Base-by-base conservation (phyloP, 2,329 filamentous ascomycete species). In the Ophiocordyceps camponoti-leonardi region DNA sequence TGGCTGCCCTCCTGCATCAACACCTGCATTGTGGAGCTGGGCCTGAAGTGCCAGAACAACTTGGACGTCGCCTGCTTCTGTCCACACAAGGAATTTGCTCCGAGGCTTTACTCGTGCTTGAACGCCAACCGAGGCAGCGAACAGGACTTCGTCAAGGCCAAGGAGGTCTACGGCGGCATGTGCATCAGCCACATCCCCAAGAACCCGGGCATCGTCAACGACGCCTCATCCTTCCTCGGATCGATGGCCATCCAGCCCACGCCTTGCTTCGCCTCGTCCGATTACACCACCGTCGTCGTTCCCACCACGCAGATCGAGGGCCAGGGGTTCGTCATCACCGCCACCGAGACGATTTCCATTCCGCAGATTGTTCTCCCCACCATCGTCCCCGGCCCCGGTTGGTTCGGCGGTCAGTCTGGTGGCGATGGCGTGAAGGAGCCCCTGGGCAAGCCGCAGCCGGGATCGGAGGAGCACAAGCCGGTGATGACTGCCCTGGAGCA, bases 1-100 rank as follows among this genome's bases (percentile, higher is more conserved):
- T 75, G 88, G 43, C 81, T 95, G 44, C 88, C 90, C 51, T 78
- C 78, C 59, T 96, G 90, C 71, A 69, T 96, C 66, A 92, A 90
- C 75, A 93, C 87, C 56, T 95, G 86, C 85, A 66, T 94, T 57
- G 75, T 77, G 60, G 66, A 72, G 49, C 75, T 83, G 44, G 39
- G 8, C 18, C 49, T 57, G 44, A 68, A 75, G 59, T 96, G 90
- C 77, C 72, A 73, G 55, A 79, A 85, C 67, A 94, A 94, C 79
- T 81, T 82, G 41, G 86, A 94, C 58, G 66, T 72, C 48, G 65
- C 67, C 52, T 96, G 90, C 77, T 94, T 85, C 81, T 96, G 90
- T 78, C 83, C 84, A 54, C 75, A 82, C 59, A 62, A 72, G 49
- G 67, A 77, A 46, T 90, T 92, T 66, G 83, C 87, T 58, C 70